Conservation (phyloP, 208 protist genomes). For the Trypanosoma cruzi region DNA sequence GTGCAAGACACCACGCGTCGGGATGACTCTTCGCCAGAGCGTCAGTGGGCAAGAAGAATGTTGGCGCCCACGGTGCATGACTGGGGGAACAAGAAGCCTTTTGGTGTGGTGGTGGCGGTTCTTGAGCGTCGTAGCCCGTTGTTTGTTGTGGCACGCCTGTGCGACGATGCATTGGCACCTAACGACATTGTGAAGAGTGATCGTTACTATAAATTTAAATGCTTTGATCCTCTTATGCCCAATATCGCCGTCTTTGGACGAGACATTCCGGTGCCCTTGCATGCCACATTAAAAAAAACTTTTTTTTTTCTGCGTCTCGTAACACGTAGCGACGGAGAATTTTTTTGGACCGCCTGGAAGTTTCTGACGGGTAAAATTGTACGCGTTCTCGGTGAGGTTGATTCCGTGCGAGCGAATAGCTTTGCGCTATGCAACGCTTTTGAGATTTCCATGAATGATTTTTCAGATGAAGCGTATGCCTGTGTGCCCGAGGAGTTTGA, state of each 20-base stretch:
- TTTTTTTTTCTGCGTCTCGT: conserved; percentile 54
- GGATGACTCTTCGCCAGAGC: conserved; percentile 19
- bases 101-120: conserved; percentile 48
- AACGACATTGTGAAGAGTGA: conserved; percentile 34
- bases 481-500: conserved; percentile 51
- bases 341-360: conserved; percentile 12
- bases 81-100: conserved; percentile 33
- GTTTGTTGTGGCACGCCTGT: conserved; percentile 41
- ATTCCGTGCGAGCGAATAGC: conserved; percentile 44
- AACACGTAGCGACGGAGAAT: conserved; percentile 4
- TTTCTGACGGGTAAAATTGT: conserved; percentile 38
- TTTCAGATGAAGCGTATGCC: conserved; percentile 68
- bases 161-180: conserved; percentile 31
- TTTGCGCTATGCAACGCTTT: conserved; percentile 51
- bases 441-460: conserved; percentile 44
- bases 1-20: conserved; percentile 29
- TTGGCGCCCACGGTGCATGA: conserved; percentile 31
- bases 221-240: conserved; percentile 62
- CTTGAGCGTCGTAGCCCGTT: conserved; percentile 45
- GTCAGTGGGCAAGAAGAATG: conserved; percentile 34
- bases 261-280: conserved; percentile 49
- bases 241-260: conserved; percentile 59
- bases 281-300: conserved; percentile 34
- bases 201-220: conserved; percentile 69
- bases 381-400: conserved; percentile 35